A percentile compares a stretch with the other conserved stretches of the same genome.
These are phyloP conservation scores for Tympanopsis confertula DNA, from an alignment of 2,329 filamentous ascomycete genomes.

Conservation along the genomic window DNA sequence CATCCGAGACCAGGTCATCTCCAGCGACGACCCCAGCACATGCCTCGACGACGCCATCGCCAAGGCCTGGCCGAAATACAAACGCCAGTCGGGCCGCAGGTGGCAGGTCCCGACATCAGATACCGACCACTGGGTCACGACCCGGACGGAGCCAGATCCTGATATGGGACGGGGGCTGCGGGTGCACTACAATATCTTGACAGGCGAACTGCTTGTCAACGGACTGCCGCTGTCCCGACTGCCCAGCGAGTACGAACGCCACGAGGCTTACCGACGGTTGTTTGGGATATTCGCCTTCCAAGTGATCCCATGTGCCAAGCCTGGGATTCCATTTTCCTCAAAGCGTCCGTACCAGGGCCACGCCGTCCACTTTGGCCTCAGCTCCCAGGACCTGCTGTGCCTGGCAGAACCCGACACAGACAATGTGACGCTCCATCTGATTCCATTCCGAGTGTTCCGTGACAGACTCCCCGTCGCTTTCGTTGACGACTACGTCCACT, in stretches of 20 bases:
- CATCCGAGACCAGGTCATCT: constrained; percentile 6
- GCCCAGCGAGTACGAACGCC: constrained; percentile 26
- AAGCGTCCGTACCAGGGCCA: constrained; percentile 16
- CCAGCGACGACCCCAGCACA: no score
- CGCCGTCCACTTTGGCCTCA: constrained; percentile 21
- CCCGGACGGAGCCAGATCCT: no score
- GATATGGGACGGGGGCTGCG: no score
- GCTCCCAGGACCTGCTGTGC: no score
- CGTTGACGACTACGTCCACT: constrained; percentile 28
- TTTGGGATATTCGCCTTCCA: constrained; percentile 30
- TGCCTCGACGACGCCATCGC: constrained; percentile 13
- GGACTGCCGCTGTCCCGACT: constrained; percentile 34
- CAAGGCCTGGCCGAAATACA: constrained; percentile 14
- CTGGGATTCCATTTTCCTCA: constrained; percentile 27
- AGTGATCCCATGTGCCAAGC: constrained; percentile 23
- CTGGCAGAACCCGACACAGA: background rate
- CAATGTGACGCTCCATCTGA: constrained; percentile 17
- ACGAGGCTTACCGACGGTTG: constrained; percentile 25
- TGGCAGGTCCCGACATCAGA: no score
- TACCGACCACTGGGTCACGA: no score
- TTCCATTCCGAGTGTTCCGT: constrained; percentile 18
- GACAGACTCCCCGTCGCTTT: constrained; percentile 20
- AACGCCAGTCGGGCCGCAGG: background rate
- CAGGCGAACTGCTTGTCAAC: constrained; percentile 37
- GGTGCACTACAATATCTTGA: constrained; percentile 37